These are phyloP conservation scores for Zangia roseola DNA, from an alignment of 768 basidiomycete species.

Conservation along the genomic window DNA sequence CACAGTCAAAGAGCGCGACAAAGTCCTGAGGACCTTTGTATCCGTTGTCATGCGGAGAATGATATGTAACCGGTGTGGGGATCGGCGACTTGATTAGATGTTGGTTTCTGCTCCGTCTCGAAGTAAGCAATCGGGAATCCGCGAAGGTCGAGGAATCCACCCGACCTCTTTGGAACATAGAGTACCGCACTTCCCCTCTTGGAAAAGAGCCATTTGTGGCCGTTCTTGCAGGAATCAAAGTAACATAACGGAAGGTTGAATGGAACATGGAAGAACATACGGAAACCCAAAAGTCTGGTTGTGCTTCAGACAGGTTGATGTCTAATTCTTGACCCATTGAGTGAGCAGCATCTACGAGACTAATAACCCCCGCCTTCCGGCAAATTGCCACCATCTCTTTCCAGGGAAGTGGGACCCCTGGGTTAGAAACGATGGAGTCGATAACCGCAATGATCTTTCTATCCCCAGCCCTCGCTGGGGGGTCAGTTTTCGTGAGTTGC, in stretches of 20 bases:
- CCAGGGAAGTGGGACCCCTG: constrained; percentile 70
- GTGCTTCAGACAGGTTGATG: constrained; percentile 51
- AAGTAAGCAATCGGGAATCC: not conserved
- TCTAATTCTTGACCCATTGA: constrained; percentile 68
- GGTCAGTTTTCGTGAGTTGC: constrained; percentile 23
- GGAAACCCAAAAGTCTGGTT: constrained; percentile 79
- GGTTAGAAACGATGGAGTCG: constrained; percentile 62
- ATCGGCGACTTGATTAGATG: constrained; percentile 57
- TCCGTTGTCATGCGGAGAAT: constrained; percentile 42
- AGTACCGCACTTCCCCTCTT: constrained; percentile 68
- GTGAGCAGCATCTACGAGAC: constrained; percentile 79
- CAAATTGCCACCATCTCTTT: constrained; percentile 65
- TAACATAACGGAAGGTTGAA: not conserved
- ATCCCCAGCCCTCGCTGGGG: constrained; percentile 18
- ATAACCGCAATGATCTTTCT: constrained; percentile 64
- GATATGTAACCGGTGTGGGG: constrained; percentile 54
- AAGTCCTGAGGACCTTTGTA: constrained; percentile 37
- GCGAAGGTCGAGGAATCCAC: not conserved
- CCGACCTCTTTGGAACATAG: constrained; percentile 67
- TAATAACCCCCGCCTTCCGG: constrained; percentile 58
- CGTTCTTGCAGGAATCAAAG: constrained; percentile 47
- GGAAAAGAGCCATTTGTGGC: constrained; percentile 82
- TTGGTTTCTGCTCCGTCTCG: constrained; percentile 49
- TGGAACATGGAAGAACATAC: constrained; percentile 37
- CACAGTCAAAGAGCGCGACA: constrained; percentile 49